Percentiles rank a stretch among this genome's conserved stretches.
These are phyloP conservation scores for Chrysoporthe austroafricana DNA, from an alignment of 2,329 filamentous ascomycete genomes.

Conservation along the genomic window DNA sequence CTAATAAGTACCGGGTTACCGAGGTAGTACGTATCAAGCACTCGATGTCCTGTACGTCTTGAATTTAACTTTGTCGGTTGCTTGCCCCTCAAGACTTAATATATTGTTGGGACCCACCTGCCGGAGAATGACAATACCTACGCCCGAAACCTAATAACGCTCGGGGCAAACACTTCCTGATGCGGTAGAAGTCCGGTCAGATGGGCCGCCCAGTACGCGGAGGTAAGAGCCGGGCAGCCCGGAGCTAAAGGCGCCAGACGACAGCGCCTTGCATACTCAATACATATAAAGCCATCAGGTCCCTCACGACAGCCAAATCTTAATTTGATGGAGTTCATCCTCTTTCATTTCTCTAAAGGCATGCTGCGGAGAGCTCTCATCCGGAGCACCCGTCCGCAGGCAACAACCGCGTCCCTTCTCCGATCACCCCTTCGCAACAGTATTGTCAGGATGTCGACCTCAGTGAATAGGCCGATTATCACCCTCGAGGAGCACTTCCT, in stretches of 20 bases:
- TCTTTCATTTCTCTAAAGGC: background rate
- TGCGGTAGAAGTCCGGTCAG: background rate
- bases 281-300: background rate
- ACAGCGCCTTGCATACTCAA: background rate
- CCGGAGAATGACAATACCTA: background rate
- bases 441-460: background rate
- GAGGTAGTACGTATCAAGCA: too few species aligned
- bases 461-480: constrained; percentile 36
- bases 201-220: background rate
- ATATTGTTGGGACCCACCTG: background rate
- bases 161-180: background rate
- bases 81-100: too few species aligned
- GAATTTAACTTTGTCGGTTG: too few species aligned
- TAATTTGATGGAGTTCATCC: background rate
- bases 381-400: background rate
- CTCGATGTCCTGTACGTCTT: too few species aligned
- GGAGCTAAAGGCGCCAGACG: background rate
- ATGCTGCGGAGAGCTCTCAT: background rate
- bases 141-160: background rate
- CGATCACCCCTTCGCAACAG: background rate
- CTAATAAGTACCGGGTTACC: too few species aligned
- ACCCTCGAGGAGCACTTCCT: constrained; percentile 49
- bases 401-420: background rate
- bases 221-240: background rate
- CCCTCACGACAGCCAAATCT: background rate